These are phyloP conservation scores for Endocladia muricata DNA, from an alignment of 31 red algal genomes.

Conservation along the genomic window DNA sequence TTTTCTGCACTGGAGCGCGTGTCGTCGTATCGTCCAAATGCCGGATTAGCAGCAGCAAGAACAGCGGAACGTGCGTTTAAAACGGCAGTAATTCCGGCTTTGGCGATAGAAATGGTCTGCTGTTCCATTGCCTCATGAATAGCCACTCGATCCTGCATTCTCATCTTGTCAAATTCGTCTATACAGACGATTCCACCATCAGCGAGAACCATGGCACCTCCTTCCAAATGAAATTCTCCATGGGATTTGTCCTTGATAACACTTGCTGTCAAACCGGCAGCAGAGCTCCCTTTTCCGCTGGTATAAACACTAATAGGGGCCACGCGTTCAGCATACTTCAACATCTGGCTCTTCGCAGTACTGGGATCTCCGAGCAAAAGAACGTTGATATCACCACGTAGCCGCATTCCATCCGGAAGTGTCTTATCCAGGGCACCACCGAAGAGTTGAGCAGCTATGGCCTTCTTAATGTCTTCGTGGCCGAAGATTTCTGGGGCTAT, in stretches of 20 bases:
- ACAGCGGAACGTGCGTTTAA: constrained; percentile 93
- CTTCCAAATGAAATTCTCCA: constrained; percentile 97
- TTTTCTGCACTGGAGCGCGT: constrained; percentile 77
- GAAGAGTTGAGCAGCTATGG: constrained; percentile 85
- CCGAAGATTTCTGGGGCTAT: constrained; percentile 93
- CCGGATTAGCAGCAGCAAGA: constrained; percentile 94
- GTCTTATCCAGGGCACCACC: constrained; percentile 80
- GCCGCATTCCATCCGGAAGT: constrained; percentile 88
- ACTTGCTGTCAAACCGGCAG: constrained; percentile 88
- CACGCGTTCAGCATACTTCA: constrained; percentile 86
- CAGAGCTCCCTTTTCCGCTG: constrained; percentile 89
- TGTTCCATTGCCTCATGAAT: constrained; percentile 99
- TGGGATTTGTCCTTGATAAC: constrained; percentile 87
- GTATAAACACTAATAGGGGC: constrained; percentile 92
- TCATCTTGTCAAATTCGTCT: constrained; percentile 99
- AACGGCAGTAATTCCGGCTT: constrained; percentile 97
- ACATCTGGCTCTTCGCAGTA: constrained; percentile 94
- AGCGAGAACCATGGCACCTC: constrained; percentile 96
- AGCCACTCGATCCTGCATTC: constrained; percentile 88
- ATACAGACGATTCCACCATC: constrained; percentile 99
- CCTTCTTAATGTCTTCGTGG: constrained; percentile 85
- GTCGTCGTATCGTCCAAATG: constrained; percentile 97
- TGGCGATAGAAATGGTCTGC: constrained; percentile 98
- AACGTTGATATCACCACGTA: constrained; percentile 90
- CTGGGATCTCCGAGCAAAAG: constrained; percentile 86